phyloP scores from a whole-genome alignment of 208 protist species.

The Leishmania guyanensis region DNA sequence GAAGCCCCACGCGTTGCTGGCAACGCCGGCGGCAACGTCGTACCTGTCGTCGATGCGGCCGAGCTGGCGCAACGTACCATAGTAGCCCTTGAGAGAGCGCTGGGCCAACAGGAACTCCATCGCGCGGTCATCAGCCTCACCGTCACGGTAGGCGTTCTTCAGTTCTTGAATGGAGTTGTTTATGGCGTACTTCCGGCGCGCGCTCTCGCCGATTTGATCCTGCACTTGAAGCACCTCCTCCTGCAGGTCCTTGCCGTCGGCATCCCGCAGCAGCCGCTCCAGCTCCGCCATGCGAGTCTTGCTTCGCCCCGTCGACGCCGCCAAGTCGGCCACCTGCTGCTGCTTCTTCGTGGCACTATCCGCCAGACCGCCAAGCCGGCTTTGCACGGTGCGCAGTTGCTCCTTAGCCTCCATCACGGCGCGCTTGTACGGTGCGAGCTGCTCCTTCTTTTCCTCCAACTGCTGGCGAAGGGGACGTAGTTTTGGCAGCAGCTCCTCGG shows the following conservation, averaged over 20 bases:
- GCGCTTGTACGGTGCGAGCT: conserved; percentile 88
- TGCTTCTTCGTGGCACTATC: conserved; percentile 28
- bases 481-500: conserved; percentile 74
- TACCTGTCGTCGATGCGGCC: conserved; percentile 97
- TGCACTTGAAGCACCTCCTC: conserved; percentile 75
- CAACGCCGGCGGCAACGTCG: conserved; percentile 98
- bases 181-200: conserved; percentile 76
- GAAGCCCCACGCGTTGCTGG: conserved; percentile 94
- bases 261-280: conserved; percentile 48
- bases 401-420: conserved; percentile 71
- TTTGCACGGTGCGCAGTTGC: conserved; percentile 48
- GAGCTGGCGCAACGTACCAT: conserved; percentile 98
- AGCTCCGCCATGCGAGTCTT: conserved; percentile 50
- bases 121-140: conserved; percentile 83
- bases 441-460: conserved; percentile 92
- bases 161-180: conserved; percentile 84
- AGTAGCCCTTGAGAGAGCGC: conserved; percentile 88
- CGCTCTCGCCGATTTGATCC: conserved; percentile 59
- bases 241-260: conserved; percentile 46
- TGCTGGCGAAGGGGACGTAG: conserved; percentile 85
- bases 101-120: conserved; percentile 88
- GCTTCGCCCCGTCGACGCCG: conserved; percentile 26
- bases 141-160: conserved; percentile 78
- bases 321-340: conserved; percentile 43
- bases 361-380: conserved; percentile 51